These are phyloP conservation scores for Geotrichum macrosporum DNA, from an alignment of 1,139 yeast species.

Conservation along the genomic window DNA sequence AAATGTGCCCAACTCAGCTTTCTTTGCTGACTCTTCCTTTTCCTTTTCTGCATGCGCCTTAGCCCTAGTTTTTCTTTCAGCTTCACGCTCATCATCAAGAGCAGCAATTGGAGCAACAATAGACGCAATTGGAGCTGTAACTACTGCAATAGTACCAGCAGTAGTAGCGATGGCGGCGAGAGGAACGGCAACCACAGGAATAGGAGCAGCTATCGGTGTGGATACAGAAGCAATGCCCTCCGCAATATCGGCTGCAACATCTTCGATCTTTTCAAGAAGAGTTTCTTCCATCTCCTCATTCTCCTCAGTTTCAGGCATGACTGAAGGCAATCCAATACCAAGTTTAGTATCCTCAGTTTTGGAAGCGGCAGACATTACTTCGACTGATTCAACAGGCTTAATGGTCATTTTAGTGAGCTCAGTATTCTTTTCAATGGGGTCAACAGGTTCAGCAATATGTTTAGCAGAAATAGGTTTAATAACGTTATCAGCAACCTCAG, in stretches of 20 bases:
- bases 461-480: no score
- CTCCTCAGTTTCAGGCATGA: slow-evolving; percentile 35
- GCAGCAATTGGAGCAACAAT: slow-evolving; percentile 22
- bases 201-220: slow-evolving; percentile 19
- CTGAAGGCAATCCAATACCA: no score
- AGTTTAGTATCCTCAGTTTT: slow-evolving; percentile 36
- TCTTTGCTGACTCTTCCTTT: slow-evolving; percentile 5
- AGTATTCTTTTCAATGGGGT: no score
- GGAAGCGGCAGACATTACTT: background rate
- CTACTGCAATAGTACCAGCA: slow-evolving; percentile 18
- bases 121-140: slow-evolving; percentile 18
- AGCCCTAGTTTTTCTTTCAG: slow-evolving; percentile 9
- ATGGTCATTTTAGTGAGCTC: no score
- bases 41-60: background rate
- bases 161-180: slow-evolving; percentile 17
- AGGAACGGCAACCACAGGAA: slow-evolving; percentile 18
- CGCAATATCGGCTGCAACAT: slow-evolving; percentile 17
- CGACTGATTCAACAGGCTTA: slow-evolving; percentile 5
- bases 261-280: slow-evolving; percentile 17
- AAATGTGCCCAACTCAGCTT: background rate
- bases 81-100: slow-evolving; percentile 18
- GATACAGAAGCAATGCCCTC: slow-evolving; percentile 16
- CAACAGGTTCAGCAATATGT: no score
- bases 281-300: slow-evolving; percentile 6
- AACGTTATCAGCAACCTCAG: no score